A percentile compares a stretch with the other conserved stretches of the same genome.
Evolutionary conservation across 2,329 filamentous ascomycete genomes (phyloP).

Genomic region (Alternaria sp.): DNA sequence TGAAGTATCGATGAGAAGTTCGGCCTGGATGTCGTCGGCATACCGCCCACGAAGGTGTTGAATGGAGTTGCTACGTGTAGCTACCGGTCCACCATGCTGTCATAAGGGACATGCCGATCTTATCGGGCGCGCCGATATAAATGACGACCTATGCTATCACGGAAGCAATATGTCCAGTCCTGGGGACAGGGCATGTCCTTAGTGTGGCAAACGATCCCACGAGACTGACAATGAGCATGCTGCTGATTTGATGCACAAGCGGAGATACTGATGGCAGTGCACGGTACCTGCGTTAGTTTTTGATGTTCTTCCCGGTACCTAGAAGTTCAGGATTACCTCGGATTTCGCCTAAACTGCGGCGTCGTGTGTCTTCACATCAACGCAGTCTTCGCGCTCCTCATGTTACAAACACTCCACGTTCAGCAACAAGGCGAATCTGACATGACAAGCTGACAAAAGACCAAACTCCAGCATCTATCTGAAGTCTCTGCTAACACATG

Average conservation of each 20-base stretch:
- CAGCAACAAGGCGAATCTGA: no score
- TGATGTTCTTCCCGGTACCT: background rate
- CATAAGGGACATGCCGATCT: background rate
- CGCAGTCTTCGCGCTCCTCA: background rate
- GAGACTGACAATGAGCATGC: background rate
- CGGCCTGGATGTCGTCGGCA: background rate
- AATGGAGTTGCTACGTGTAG: background rate
- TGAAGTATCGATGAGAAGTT: background rate
- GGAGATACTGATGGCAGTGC: background rate
- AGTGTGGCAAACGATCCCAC: background rate
- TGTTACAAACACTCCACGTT: background rate
- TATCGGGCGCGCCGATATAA: background rate
- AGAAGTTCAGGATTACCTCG: background rate
- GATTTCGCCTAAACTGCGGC: background rate
- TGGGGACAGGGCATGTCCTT: background rate
- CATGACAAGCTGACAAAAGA: background rate
- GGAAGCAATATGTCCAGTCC: background rate
- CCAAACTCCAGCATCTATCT: background rate
- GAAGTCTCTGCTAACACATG: background rate
- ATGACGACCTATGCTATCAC: background rate
- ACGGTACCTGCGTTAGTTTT: constrained; percentile 12
- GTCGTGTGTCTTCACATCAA: background rate
- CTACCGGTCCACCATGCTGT: background rate
- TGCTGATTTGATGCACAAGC: background rate
- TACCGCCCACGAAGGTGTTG: background rate